Evolutionary conservation across 164 flowering plant species (phyloP), one percentile per base, ranked within the genome.

Genomic region (Akebia trifoliata): DNA sequence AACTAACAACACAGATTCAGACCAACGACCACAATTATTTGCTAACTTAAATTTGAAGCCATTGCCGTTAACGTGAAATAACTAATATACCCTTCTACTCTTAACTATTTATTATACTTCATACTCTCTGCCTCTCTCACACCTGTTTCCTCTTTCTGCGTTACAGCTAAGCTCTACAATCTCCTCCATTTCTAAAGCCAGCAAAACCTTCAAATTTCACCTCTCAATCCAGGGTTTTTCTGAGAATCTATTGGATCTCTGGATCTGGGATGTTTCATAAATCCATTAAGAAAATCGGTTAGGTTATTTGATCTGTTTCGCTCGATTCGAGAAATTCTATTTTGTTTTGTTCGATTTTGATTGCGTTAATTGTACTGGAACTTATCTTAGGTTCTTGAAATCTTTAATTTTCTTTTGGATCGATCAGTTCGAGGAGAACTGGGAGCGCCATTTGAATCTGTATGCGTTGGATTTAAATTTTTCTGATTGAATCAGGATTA

Each of bases 221-320:
- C 15, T 22, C 57, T 37, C 31, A n/a, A 29, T 2, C 53, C 30
- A 28, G 53, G 53, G 53, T 54, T 38, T 54, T 14, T n/a, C 26
- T 21, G 1, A 14, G 36, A 31, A 4, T 30, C 25, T 31, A n/a
- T n/a, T n/a, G n/a, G n/a, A n/a, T n/a, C n/a, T n/a, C 32, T 17
- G 0, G 24, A 32, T 20, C 39, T 32, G 3, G 3, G 10, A 6
- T 50, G 14, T 9, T 50, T 18, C 26, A n/a, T 32, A 25, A 26
- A 47, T 9, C 15, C n/a, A 14, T 8, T 0, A 47, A 11, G n/a
- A 10, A 47, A 47, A 47, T 22, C 29, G 32, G 51, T 26, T 26
- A 47, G 51, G 24, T 47, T 47, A 3, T 8, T 47, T 0, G 3
- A 2, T 25, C 17, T 47, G 29, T 8, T 14, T 26, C 32, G 18